These are phyloP conservation scores for Penstemon barbatus DNA, from an alignment of 257 asterid species.

Conservation along the genomic window DNA sequence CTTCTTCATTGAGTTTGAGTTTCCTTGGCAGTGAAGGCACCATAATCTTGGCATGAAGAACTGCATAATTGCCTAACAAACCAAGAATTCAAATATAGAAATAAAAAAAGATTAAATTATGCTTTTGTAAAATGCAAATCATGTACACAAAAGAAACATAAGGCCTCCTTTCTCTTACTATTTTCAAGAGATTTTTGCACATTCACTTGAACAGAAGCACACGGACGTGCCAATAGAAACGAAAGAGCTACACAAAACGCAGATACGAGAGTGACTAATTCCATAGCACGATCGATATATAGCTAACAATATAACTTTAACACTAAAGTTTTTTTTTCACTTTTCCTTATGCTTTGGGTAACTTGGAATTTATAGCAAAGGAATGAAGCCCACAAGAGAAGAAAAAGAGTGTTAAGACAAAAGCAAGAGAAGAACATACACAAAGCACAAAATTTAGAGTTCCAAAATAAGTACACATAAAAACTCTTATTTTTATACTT, in stretches of 20 bases:
- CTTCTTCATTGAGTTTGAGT: constrained; percentile 41
- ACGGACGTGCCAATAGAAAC: constrained; percentile 32
- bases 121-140: background rate
- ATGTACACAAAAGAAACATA: background rate
- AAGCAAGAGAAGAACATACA: constrained; percentile 44
- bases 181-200: constrained; percentile 25
- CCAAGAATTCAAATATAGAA: background rate
- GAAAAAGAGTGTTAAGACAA: constrained; percentile 8
- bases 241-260: constrained; percentile 35
- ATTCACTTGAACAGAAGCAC: constrained; percentile 37
- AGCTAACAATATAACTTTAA: background rate
- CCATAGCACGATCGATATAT: constrained; percentile 32
- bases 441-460: constrained; percentile 76
- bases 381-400: constrained; percentile 10
- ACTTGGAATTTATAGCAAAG: constrained; percentile 43
- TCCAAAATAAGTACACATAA: constrained; percentile 47
- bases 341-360: constrained; percentile 18
- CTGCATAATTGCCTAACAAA: constrained; percentile 31
- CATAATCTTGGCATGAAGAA: constrained; percentile 31
- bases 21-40: constrained; percentile 49
- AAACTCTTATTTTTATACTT: constrained; percentile 38
- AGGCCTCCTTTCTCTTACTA: constrained; percentile 28
- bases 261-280: constrained; percentile 28
- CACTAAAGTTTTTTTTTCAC: constrained; percentile 7
- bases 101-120: background rate